Percentiles rank a stretch among this genome's conserved stretches.
Evolutionary conservation across 495 filamentous ascomycete species (phyloP).

Genomic region (Durotheca rogersii): DNA sequence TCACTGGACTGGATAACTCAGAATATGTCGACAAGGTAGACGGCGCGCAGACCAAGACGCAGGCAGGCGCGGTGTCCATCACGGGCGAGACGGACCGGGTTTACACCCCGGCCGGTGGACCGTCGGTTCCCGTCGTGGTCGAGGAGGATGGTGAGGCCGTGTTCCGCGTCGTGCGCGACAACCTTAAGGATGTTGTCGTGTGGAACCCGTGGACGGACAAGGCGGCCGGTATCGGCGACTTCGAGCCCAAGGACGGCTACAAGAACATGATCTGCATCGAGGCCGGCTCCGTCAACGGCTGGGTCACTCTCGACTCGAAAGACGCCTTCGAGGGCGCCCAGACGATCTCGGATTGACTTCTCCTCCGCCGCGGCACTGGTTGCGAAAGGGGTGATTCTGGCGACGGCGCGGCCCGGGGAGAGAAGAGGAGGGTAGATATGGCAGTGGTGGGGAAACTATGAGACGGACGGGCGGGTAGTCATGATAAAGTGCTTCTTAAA

Average conservation of each 20-base stretch:
- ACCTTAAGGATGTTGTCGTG: conserved; percentile 81
- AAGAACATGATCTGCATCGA: conserved; percentile 94
- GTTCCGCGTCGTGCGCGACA: conserved; percentile 76
- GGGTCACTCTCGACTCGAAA: conserved; percentile 80
- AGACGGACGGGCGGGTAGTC: not conserved
- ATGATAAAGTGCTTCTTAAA: too few relatives aligned
- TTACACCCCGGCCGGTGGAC: conserved; percentile 61
- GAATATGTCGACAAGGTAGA: conserved; percentile 82
- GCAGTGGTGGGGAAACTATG: conserved; percentile 12
- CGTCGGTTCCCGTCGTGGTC: conserved; percentile 58
- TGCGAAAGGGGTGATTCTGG: too few relatives aligned
- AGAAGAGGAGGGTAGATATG: not conserved
- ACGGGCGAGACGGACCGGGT: conserved; percentile 78
- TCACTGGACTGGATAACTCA: conserved; percentile 71
- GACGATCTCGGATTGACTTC: conserved; percentile 56
- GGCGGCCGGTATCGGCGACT: conserved; percentile 78
- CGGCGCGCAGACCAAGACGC: conserved; percentile 56
- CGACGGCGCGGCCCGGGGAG: not conserved
- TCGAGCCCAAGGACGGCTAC: conserved; percentile 84
- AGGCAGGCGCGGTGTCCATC: conserved; percentile 59
- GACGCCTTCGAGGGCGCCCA: conserved; percentile 90
- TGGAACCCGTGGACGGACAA: conserved; percentile 98
- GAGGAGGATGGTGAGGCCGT: conserved; percentile 58
- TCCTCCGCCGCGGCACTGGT: too few relatives aligned
- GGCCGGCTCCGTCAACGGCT: conserved; percentile 76